Percentiles rank a stretch among this genome's conserved stretches.
Evolutionary conservation across 352 stramenopile species (phyloP).

Genomic region (Poterioochromonas sp.): DNA sequence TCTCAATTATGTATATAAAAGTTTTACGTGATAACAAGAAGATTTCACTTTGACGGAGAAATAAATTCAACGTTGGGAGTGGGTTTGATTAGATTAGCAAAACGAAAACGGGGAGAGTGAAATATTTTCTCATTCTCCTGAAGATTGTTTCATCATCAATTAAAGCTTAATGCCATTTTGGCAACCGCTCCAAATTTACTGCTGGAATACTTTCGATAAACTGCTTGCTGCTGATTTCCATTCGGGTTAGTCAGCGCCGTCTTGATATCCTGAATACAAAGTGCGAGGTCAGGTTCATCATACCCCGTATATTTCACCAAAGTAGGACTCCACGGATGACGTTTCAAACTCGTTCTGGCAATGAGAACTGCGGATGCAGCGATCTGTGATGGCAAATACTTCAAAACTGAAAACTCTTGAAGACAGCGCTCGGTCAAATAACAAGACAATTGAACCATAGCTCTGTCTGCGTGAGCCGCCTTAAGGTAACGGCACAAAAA

Average conservation of each 20-base stretch:
- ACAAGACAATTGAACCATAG: conserved; percentile 81
- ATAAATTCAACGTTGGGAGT: no score
- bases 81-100: no score
- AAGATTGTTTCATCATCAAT: background rate
- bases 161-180: conserved; percentile 33
- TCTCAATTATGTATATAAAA: no score
- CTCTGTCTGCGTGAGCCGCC: conserved; percentile 58
- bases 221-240: conserved; percentile 55
- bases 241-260: conserved; percentile 41
- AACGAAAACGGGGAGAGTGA: no score
- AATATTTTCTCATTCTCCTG: no score
- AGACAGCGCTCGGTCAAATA: conserved; percentile 96
- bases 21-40: no score
- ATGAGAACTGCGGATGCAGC: conserved; percentile 92
- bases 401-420: conserved; percentile 95
- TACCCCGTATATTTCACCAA: conserved; percentile 73
- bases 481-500: conserved; percentile 93
- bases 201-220: conserved; percentile 71
- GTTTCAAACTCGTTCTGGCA: conserved; percentile 58
- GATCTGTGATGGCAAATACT: conserved; percentile 91
- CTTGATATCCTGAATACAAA: conserved; percentile 41
- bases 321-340: conserved; percentile 50
- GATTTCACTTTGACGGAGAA: no score
- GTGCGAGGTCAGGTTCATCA: conserved; percentile 58
- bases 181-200: conserved; percentile 61